Evolutionary conservation across 495 filamentous ascomycete genomes (phyloP), one percentile per base, ranked within the genome.

Genomic region (Emericellopsis terricola): DNA sequence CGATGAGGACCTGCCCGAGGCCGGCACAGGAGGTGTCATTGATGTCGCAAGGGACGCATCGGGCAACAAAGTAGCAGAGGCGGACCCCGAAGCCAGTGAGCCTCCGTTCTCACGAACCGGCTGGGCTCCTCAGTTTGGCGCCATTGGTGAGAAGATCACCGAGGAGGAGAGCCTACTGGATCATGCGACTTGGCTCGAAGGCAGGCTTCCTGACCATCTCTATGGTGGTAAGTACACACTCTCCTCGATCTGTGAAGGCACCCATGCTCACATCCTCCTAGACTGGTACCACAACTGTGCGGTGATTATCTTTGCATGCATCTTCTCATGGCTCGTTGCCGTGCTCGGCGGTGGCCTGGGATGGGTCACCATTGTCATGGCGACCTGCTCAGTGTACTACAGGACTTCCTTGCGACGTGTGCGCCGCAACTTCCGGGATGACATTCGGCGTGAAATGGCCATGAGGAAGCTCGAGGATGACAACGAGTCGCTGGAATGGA

Each of bases 271-370:
- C 11, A 27, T 19, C 9, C 31, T 6, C 14, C n/a, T 39, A 82
- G 87, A 94, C 46, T 99, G 89, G 89, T 96, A 94, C 52, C 84
- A 96, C 51, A 96, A 99, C 53, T 75, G 85, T 11, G 89, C 59
- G 17, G 62, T 96, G 36, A 94, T 99, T 42, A 63, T 82, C 28
- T 94, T 99, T 46, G 84, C 89, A 16, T 94, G 84, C 45, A 62
- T 99, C 16, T 60, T 71, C 16, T 94, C 87, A 2, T 99, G 87
- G 86, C 55, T 93, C 3, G 57, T 94, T 27, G 89, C 86, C 9
- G 60, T 85, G 7, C 59, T 96, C 8, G 91, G 89, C 31, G 87
- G 87, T 39, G 89, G 89, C 19, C 62, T 99, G 3, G 86, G 65
- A 17, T 96, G 89, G 89, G 67, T 96, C 29, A 79, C 94, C 43